A percentile compares a stretch with the other conserved stretches of the same genome.
These are phyloP conservation scores for Eucalyptus sideroxylon DNA, from an alignment of 345 rosid genomes.

Conservation along the genomic window DNA sequence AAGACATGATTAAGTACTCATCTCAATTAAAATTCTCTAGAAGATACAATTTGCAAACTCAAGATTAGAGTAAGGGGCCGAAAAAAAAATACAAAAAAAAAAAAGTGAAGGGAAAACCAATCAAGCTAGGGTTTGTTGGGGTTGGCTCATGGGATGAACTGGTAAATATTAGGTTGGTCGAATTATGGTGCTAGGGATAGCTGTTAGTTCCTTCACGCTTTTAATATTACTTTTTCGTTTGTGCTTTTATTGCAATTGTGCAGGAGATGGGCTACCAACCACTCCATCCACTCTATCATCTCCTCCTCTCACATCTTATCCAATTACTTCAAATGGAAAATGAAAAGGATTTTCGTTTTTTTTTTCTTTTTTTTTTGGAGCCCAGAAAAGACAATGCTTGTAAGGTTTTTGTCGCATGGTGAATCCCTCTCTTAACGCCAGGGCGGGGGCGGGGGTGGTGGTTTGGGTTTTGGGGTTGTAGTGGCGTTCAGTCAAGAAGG, in stretches of 20 bases:
- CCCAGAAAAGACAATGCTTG: neutral
- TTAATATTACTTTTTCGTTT: neutral
- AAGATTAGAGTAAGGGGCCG: neutral
- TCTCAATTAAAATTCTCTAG: neutral
- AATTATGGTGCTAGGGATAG: neutral
- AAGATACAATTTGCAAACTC: neutral
- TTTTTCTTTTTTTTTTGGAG: neutral
- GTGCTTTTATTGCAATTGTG: neutral
- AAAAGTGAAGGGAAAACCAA: neutral
- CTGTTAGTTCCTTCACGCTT: conserved; percentile 13
- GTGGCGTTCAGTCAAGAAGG: neutral
- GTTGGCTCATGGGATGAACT: conserved; percentile 3
- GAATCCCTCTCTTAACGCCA: neutral
- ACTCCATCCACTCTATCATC: conserved; percentile 14
- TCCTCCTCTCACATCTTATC: conserved; percentile 71
- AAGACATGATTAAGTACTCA: neutral
- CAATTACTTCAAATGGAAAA: conserved; percentile 1
- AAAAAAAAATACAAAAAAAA: neutral
- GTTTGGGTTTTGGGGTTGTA: no score
- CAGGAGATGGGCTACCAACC: conserved; percentile 35
- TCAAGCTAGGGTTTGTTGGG: neutral
- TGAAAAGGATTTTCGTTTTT: neutral
- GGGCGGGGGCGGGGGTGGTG: no score
- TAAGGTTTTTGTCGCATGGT: neutral
- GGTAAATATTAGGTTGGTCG: conserved; percentile 28